Evolutionary conservation across 345 rosid species (phyloP), one percentile per base, ranked within the genome.

Genomic region (Corchorus capsularis): DNA sequence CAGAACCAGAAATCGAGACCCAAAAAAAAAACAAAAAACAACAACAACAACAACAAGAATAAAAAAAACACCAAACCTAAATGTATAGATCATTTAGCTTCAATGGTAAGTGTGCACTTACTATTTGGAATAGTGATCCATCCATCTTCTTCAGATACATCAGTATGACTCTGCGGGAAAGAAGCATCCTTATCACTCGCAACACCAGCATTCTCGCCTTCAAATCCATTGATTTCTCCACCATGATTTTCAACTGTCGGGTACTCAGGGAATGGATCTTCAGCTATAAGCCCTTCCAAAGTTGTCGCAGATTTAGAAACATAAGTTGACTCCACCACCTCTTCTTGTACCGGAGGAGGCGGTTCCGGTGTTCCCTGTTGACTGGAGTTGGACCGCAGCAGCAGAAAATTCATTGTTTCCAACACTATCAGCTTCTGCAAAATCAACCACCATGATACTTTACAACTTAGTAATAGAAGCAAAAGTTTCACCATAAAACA

Each of bases 121-220:
- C 99, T 89, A 59, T 81, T 85, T n/a, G 99, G 99, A 71, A 96
- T 90, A 19, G 86, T 83, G 78, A 96, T 90, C 94, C 95, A 92
- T 79, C 98, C 99, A 86, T 96, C 92, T 81, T 92, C 94, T 39
- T 90, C 96, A 6, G 91, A 83, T 22, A 96, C 98, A 88, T 91
- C 94, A 2, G 75, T 83, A 85, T 92, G 91, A 13, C 83, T 87
- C 61, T 87, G 95, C 71, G 77, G 45, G 57, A 61, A 54, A 67
- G 82, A 77, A 63, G 80, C 86, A 37, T 56, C 71, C 70, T 74
- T 89, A 49, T 64, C 62, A 71, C 67, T 78, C 8, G 69, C 87
- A 77, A 20, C 69, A 46, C 74, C 81, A 15, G 73, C 81, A 79
- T 73, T 86, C 37, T 78, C 83, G 43, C 81, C 77, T 69, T 77